Evolutionary conservation across 805 yeast genomes (phyloP).

Genomic region (Barnettozyma wickerhamii): DNA sequence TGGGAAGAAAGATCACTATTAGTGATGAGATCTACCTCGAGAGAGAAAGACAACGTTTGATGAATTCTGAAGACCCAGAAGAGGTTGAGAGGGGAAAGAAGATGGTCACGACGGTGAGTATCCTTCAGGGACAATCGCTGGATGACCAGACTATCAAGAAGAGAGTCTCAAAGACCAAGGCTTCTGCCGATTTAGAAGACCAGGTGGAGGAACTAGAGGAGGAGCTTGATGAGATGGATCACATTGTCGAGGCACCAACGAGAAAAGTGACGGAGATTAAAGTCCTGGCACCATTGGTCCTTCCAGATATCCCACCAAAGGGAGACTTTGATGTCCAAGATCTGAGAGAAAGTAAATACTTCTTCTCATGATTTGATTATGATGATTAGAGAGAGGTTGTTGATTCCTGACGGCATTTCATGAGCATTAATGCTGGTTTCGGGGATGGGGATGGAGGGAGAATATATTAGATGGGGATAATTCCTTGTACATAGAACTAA

Average conservation of each 20-base stretch:
- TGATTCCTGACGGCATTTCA: background rate
- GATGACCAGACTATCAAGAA: constrained; percentile 11
- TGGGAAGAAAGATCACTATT: constrained; percentile 52
- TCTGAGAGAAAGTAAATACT: constrained; percentile 72
- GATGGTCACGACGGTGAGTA: constrained; percentile 68
- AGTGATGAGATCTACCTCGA: constrained; percentile 76
- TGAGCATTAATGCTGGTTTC: constrained; percentile 1
- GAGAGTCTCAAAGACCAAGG: constrained; percentile 12
- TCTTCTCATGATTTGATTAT: constrained; percentile 43
- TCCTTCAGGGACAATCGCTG: constrained; percentile 30
- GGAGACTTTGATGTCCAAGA: constrained; percentile 81
- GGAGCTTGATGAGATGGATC: constrained; percentile 8
- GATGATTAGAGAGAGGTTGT: background rate
- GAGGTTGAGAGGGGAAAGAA: constrained; percentile 44
- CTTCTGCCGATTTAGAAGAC: background rate
- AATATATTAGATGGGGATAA: background rate
- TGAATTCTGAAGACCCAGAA: constrained; percentile 48
- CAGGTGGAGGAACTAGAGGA: constrained; percentile 20
- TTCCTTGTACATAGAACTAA: constrained; percentile 2
- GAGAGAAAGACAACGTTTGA: constrained; percentile 50
- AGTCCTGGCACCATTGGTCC: constrained; percentile 59
- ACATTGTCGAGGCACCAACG: constrained; percentile 7
- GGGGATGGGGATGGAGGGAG: background rate
- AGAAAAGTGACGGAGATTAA: constrained; percentile 16
- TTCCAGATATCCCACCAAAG: constrained; percentile 71